phyloP scores from a whole-genome alignment of 305 asterid genomes.

The Caryopteris hybrid region DNA sequence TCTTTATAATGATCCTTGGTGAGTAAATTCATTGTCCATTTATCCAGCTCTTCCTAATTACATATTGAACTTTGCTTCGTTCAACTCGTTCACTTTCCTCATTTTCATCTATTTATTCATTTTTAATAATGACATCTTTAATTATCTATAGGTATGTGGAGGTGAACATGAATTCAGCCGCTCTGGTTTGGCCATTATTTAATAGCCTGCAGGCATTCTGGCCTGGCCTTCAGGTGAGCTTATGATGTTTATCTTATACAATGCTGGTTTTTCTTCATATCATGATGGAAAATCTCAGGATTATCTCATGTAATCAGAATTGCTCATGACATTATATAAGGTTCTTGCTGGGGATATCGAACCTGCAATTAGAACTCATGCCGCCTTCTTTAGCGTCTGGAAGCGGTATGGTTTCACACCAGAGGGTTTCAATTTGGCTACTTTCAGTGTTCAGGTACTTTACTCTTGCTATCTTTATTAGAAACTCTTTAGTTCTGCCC shows the following conservation, averaged over 20 bases:
- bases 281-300: not conserved
- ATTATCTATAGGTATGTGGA: constrained; percentile 78
- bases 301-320: constrained; percentile 17
- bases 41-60: not conserved
- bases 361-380: constrained; percentile 91
- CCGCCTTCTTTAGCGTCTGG: constrained; percentile 97
- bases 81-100: not conserved
- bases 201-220: constrained; percentile 98
- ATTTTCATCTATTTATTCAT: constrained; percentile 22
- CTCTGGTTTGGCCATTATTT: constrained; percentile 96
- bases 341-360: constrained; percentile 98
- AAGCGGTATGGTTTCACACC: constrained; percentile 94
- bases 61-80: constrained; percentile 6
- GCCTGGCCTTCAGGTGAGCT: constrained; percentile 96
- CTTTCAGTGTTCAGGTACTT: constrained; percentile 79
- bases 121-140: constrained; percentile 5
- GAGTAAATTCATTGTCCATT: constrained; percentile 22
- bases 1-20: constrained; percentile 94
- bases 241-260: not conserved
- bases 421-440: constrained; percentile 96
- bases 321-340: constrained; percentile 42
- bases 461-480: constrained; percentile 12
- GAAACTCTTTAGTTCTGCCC: not conserved
- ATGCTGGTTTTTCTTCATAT: not conserved
- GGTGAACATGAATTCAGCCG: constrained; percentile 97